Evolutionary conservation across 345 rosid species (phyloP), one percentile per base, ranked within the genome.

Genomic region (Lepidium africanum): DNA sequence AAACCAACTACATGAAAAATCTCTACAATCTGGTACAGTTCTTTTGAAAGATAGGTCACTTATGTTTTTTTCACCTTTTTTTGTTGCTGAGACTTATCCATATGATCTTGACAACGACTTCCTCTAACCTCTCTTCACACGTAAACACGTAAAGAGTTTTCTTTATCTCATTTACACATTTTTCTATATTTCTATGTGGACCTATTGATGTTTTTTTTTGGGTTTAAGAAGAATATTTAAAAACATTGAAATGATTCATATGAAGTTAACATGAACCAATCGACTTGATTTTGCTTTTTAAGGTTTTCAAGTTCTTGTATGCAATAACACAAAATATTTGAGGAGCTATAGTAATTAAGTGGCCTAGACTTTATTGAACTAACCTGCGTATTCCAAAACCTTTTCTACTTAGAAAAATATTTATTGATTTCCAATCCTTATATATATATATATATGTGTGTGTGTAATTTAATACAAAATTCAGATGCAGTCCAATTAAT

Each of bases 1-100:
- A n/a, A n/a, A n/a, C n/a, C n/a, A n/a, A n/a, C n/a, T n/a, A n/a
- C n/a, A n/a, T n/a, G n/a, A n/a, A n/a, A n/a, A n/a, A n/a, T n/a
- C n/a, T n/a, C n/a, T n/a, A n/a, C n/a, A n/a, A n/a, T n/a, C n/a
- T n/a, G n/a, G n/a, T n/a, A n/a, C n/a, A n/a, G n/a, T n/a, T n/a
- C 70, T 63, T 63, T 63, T 55, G 59, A 38, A 63, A 32, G 59
- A 60, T 53, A 57, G 48, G 65, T 64, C 59, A 64, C 52, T 56
- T 47, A 56, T 27, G 52, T 56, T 5, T 30, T 30, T 11, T 63
- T 64, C 45, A 65, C 54, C 58, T 73, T 58, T 58, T 49, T 33
- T 58, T 49, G 60, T 65, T 65, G 61, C 33, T 13, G 4, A 73
- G 55, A 49, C 71, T 73, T 73, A 65, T 73, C 77, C 71, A 65